These are phyloP conservation scores for Penicillium fimorum DNA, from an alignment of 495 filamentous ascomycete species.

Conservation along the genomic window DNA sequence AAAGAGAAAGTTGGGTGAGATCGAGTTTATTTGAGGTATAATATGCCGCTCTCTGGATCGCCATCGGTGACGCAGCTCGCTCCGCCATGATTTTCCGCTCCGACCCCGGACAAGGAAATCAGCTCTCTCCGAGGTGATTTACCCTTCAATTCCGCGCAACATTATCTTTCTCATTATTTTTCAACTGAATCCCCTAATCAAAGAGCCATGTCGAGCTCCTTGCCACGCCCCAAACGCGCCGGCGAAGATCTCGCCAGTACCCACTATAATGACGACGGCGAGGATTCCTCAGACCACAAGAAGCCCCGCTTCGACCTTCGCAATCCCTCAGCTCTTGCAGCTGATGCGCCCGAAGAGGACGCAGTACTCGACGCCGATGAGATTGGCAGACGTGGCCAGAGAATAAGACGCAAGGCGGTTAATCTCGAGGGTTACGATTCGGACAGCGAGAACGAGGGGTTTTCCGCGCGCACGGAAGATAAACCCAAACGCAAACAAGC, in stretches of 20 bases:
- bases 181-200: not conserved
- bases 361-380: constrained; percentile 85
- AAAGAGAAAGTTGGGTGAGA: constrained; percentile 6
- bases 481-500: constrained; percentile 52
- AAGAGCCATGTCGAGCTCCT: constrained; percentile 58
- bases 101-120: constrained; percentile 38
- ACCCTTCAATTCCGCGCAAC: constrained; percentile 13
- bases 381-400: constrained; percentile 74
- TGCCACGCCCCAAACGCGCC: constrained; percentile 75
- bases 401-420: constrained; percentile 84
- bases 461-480: constrained; percentile 65
- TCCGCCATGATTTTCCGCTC: constrained; percentile 49
- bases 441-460: constrained; percentile 90
- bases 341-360: constrained; percentile 75
- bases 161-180: constrained; percentile 7
- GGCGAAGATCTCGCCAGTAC: constrained; percentile 75
- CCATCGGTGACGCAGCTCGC: constrained; percentile 43
- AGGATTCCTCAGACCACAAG: constrained; percentile 57
- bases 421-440: constrained; percentile 97
- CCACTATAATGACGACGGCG: constrained; percentile 59
- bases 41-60: constrained; percentile 7
- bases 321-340: constrained; percentile 86
- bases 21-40: constrained; percentile 1
- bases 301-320: constrained; percentile 93
- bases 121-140: constrained; percentile 8